A percentile compares a stretch with the other conserved stretches of the same genome.
phyloP scores from a whole-genome alignment of 1,284 basidiomycete genomes.

The Sanghuangporus weigelae region DNA sequence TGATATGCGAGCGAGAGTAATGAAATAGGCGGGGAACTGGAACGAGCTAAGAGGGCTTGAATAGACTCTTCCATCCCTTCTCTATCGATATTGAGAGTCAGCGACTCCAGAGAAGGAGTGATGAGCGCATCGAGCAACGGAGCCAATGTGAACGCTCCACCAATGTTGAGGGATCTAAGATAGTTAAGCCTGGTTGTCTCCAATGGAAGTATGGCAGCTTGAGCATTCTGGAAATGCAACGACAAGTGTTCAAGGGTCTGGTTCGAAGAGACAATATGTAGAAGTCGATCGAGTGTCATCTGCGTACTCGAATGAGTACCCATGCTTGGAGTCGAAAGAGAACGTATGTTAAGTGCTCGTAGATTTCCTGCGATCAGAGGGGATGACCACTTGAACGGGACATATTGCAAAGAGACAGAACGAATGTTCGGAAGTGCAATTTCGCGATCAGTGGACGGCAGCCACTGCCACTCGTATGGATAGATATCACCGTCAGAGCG shows the following conservation, averaged over 20 bases:
- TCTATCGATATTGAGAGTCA: conserved; percentile 63
- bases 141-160: conserved; percentile 60
- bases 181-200: conserved; percentile 39
- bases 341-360: conserved; percentile 39
- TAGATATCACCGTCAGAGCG: conserved; percentile 26
- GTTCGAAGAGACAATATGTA: conserved; percentile 55
- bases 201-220: conserved; percentile 57
- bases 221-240: conserved; percentile 54
- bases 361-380: conserved; percentile 11
- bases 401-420: conserved; percentile 57
- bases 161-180: conserved; percentile 50
- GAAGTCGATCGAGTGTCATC: conserved; percentile 58
- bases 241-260: conserved; percentile 48
- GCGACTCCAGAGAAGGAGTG: conserved; percentile 47
- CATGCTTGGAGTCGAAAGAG: conserved; percentile 28
- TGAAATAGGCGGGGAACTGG: conserved; percentile 46
- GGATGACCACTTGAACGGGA: conserved; percentile 71
- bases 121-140: conserved; percentile 56
- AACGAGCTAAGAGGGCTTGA: conserved; percentile 50
- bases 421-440: conserved; percentile 38
- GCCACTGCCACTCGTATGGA: conserved; percentile 64
- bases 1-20: conserved; percentile 54
- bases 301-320: conserved; percentile 37
- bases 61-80: conserved; percentile 61
- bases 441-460: conserved; percentile 40